Evolutionary conservation across 371 early-diverging fungal species (phyloP).

Genomic region (Mucor ambiguus): DNA sequence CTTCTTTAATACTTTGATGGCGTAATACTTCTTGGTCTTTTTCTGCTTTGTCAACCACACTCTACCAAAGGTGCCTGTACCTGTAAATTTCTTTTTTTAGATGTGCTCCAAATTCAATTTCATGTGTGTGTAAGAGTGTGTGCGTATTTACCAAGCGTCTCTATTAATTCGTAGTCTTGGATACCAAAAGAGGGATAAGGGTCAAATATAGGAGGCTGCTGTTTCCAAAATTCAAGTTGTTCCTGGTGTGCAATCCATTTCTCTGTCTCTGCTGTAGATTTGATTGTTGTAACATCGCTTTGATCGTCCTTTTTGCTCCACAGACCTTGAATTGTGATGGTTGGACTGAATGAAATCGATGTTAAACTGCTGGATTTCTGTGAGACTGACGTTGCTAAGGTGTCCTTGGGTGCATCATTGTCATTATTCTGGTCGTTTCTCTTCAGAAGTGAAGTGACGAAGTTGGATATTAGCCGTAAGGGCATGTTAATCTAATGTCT

Average conservation of each 20-base stretch:
- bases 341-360: slow-evolving; percentile 39
- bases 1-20: slow-evolving; percentile 94
- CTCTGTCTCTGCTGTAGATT: slow-evolving; percentile 13
- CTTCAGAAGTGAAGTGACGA: slow-evolving; percentile 35
- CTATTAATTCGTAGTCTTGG: slow-evolving; percentile 63
- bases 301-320: slow-evolving; percentile 31
- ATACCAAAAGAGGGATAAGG: slow-evolving; percentile 26
- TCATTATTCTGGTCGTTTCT: slow-evolving; percentile 14
- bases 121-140: neutral
- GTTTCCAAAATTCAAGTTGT: slow-evolving; percentile 37
- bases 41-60: slow-evolving; percentile 57
- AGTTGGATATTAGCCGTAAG: slow-evolving; percentile 33
- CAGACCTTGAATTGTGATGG: slow-evolving; percentile 32
- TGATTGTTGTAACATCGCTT: slow-evolving; percentile 20
- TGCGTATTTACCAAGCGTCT: slow-evolving; percentile 66
- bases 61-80: slow-evolving; percentile 63
- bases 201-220: slow-evolving; percentile 40
- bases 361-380: slow-evolving; percentile 21
- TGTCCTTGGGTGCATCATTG: slow-evolving; percentile 8
- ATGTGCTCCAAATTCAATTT: neutral
- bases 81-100: slow-evolving; percentile 18
- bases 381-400: slow-evolving; percentile 9
- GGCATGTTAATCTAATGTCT: slow-evolving; percentile 25
- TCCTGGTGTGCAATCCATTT: slow-evolving; percentile 32
- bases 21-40: slow-evolving; percentile 71